Percentiles rank a stretch among this genome's conserved stretches.
These are phyloP conservation scores for Podila verticillata DNA, from an alignment of 192 early-diverging fungal genomes.

Conservation along the genomic window DNA sequence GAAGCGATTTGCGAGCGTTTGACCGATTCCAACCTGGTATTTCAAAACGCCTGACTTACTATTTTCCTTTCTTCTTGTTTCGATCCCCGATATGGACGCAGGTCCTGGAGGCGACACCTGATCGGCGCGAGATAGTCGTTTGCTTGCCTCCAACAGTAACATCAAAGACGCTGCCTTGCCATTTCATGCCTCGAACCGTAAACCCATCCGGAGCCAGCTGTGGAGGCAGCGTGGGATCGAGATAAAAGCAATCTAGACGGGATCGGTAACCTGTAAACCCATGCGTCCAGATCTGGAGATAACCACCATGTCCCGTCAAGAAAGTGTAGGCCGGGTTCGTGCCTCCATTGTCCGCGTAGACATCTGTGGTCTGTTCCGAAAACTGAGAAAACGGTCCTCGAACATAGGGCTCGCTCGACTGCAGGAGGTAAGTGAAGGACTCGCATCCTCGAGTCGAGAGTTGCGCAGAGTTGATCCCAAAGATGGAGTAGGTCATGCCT, in stretches of 20 bases:
- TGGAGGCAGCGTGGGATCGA: slow-evolving; percentile 46
- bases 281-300: slow-evolving; percentile 49
- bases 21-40: too few species aligned
- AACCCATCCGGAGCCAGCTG: slow-evolving; percentile 42
- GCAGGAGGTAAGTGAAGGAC: slow-evolving; percentile 41
- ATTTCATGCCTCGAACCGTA: slow-evolving; percentile 48
- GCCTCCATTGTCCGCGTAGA: slow-evolving; percentile 38
- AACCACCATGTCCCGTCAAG: slow-evolving; percentile 50
- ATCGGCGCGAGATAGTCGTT: slow-evolving; percentile 27
- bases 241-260: slow-evolving; percentile 44
- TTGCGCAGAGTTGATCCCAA: slow-evolving; percentile 45
- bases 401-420: slow-evolving; percentile 47
- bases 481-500: slow-evolving; percentile 52
- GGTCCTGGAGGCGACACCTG: slow-evolving; percentile 18
- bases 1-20: too few species aligned
- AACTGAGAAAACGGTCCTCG: slow-evolving; percentile 45
- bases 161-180: slow-evolving; percentile 51
- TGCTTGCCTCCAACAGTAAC: slow-evolving; percentile 23
- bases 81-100: slow-evolving; percentile 39
- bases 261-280: slow-evolving; percentile 45
- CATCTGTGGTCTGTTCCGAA: slow-evolving; percentile 41
- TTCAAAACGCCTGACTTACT: slow-evolving; percentile 25
- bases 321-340: slow-evolving; percentile 53
- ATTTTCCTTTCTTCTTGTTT: slow-evolving; percentile 43
- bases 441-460: slow-evolving; percentile 43